These are phyloP conservation scores for Sarocladium oryzae DNA, from an alignment of 2,329 filamentous ascomycete genomes.

Conservation along the genomic window DNA sequence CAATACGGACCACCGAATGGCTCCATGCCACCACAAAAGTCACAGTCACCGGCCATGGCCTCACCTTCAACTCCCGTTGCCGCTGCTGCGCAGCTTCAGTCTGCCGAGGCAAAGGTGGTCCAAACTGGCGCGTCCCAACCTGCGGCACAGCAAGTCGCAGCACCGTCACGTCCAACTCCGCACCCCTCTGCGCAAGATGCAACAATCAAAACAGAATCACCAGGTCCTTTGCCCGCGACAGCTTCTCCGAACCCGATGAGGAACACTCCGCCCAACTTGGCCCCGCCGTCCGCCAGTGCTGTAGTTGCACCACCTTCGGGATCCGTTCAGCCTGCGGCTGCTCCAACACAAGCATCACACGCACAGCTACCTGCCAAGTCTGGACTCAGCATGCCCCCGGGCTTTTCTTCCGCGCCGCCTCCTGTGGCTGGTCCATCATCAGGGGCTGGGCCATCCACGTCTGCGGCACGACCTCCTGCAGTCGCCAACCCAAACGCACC, in stretches of 20 bases:
- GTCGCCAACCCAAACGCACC: constrained; percentile 10
- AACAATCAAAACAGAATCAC: constrained; percentile 2
- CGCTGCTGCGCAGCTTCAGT: background rate
- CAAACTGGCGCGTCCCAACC: background rate
- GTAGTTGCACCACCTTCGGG: constrained; percentile 8
- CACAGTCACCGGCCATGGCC: constrained; percentile 13
- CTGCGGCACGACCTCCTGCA: background rate
- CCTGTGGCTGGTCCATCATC: background rate
- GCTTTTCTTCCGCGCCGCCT: constrained; percentile 7
- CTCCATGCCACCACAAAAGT: constrained; percentile 43
- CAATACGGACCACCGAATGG: constrained; percentile 62
- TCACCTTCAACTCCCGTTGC: constrained; percentile 10
- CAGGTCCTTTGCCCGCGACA: constrained; percentile 2
- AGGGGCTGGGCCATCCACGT: constrained; percentile 1
- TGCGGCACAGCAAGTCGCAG: no score
- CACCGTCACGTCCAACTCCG: constrained; percentile 6
- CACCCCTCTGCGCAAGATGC: background rate
- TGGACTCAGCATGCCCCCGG: constrained; percentile 4
- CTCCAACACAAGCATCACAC: constrained; percentile 16
- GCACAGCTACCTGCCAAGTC: constrained; percentile 19
- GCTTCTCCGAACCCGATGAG: background rate
- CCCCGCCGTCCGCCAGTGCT: background rate
- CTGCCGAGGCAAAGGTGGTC: background rate
- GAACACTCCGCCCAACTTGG: background rate
- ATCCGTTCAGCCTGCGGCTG: constrained; percentile 1